A percentile compares a stretch with the other conserved stretches of the same genome.
Conservation (phyloP, 2,329 filamentous ascomycete species). For the Alternaria hordeiaustralica region DNA sequence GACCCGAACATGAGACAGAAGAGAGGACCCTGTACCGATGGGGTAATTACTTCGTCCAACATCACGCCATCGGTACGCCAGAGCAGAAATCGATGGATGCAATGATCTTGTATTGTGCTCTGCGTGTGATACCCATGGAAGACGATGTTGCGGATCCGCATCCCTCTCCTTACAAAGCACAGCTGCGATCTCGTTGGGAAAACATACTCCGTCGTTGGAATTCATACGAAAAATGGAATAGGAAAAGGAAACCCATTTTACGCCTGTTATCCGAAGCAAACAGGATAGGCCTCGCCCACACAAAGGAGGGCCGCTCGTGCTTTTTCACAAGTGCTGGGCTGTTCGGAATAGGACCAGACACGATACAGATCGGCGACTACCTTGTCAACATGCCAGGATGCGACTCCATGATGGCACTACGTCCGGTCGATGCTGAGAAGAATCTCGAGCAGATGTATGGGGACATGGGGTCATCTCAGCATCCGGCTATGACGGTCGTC, state of each 20-base stretch:
- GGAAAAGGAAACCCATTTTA: too few relatives aligned
- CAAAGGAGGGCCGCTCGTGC: neutral
- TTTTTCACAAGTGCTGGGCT: neutral
- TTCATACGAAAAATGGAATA: too few relatives aligned
- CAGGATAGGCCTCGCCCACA: neutral
- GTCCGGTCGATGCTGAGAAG: accelerated
- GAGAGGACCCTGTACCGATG: neutral
- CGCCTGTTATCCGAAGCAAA: too few relatives aligned
- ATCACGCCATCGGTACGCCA: neutral
- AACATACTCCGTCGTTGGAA: too few relatives aligned
- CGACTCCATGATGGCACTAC: neutral
- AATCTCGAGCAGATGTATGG: accelerated
- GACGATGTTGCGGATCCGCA: neutral
- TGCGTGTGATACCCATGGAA: neutral
- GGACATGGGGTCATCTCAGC: accelerated
- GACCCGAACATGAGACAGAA: accelerated
- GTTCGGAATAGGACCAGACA: neutral
- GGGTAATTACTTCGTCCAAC: accelerated
- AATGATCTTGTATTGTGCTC: neutral
- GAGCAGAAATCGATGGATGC: neutral
- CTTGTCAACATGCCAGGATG: neutral
- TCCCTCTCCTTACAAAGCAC: neutral
- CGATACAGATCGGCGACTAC: neutral
- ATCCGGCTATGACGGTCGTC: neutral
- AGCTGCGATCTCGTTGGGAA: too few relatives aligned